Percentiles rank a stretch among this genome's conserved stretches.
phyloP scores from a whole-genome alignment of 495 filamentous ascomycete genomes.

The Entonaema liquescens region DNA sequence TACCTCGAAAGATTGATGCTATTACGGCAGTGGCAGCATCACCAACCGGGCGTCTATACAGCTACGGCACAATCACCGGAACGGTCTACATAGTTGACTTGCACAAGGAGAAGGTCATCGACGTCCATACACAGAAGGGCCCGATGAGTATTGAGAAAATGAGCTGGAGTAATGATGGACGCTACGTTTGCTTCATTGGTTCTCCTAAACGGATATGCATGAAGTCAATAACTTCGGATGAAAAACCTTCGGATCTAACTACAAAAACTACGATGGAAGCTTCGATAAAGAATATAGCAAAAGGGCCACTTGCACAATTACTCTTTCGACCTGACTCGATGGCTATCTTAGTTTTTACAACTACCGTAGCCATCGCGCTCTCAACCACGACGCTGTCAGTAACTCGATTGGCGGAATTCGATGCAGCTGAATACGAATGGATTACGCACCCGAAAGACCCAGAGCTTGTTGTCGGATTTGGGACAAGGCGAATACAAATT shows the following conservation, averaged over 20 bases:
- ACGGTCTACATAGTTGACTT: conserved; percentile 29
- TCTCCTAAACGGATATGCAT: conserved; percentile 35
- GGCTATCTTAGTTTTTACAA: neutral
- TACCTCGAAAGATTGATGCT: conserved; percentile 23
- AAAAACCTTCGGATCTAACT: neutral
- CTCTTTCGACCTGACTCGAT: conserved; percentile 9
- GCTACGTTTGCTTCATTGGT: conserved; percentile 36
- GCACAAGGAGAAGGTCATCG: conserved; percentile 29
- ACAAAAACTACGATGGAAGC: neutral
- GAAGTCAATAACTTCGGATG: neutral
- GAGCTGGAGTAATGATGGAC: conserved; percentile 39
- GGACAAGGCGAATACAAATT: conserved; percentile 29
- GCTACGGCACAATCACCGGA: conserved; percentile 39
- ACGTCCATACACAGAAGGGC: conserved; percentile 22
- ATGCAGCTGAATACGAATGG: conserved; percentile 25
- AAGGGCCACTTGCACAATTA: conserved; percentile 13
- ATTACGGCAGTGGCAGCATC: conserved; percentile 37
- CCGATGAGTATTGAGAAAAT: conserved; percentile 41
- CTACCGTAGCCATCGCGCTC: neutral
- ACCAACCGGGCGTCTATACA: conserved; percentile 34
- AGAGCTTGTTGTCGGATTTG: conserved; percentile 36
- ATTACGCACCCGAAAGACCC: conserved; percentile 40
- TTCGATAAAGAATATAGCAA: conserved; percentile 1
- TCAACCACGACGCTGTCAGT: conserved; percentile 10
- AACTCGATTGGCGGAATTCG: neutral